Evolutionary conservation across 768 basidiomycete genomes (phyloP), one percentile per base, ranked within the genome.

Genomic region (Roridomyces roridus): DNA sequence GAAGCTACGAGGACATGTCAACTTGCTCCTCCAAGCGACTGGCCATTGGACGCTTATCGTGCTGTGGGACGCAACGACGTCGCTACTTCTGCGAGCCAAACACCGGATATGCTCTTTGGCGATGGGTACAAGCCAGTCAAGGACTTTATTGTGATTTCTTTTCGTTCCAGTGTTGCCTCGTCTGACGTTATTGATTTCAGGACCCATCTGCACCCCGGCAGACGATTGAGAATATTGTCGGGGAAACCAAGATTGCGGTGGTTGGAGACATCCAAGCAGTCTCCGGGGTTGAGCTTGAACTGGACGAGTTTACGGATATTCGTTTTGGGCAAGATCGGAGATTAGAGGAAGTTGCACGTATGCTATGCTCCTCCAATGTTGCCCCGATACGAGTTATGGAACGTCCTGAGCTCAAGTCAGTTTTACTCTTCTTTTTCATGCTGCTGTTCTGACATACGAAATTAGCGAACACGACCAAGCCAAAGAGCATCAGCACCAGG

Each of bases 301-400:
- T 87, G 34, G 83, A 88, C 43, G 87, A 89, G 45, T 89, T 91
- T 72, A 85, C 91, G 0, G 85, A 86, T 47, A 89, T 95, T 45
- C 85, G 96, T 4, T 98, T 98, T 66, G 91, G 91, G 7, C 86
- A 92, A 59, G 97, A 99, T 73, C 83, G 90, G 18, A 82, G 96
- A 34, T 70, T 99, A 28, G 91, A 95, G 41, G 97, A 99, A 68
- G 94, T 96, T 5, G 88, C 89, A 12, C 83, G 94, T 1, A 91
- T 98, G 84, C 72, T 99, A 17, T 92, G 91, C 61, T 96, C 93
- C 0, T 91, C 91, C 2, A 76, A 75, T 2, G 72, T 91, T 17
- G 81, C 89, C 0, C 81, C 85, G 2, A 81, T 96, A 42, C 83
- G 78, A 77, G 69, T 80, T 76, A 52, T 77, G 36, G 88, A 94